Evolutionary conservation across 306 rosid genomes (phyloP), one percentile per base, ranked within the genome.

Genomic region (Cucumis cinereus): DNA sequence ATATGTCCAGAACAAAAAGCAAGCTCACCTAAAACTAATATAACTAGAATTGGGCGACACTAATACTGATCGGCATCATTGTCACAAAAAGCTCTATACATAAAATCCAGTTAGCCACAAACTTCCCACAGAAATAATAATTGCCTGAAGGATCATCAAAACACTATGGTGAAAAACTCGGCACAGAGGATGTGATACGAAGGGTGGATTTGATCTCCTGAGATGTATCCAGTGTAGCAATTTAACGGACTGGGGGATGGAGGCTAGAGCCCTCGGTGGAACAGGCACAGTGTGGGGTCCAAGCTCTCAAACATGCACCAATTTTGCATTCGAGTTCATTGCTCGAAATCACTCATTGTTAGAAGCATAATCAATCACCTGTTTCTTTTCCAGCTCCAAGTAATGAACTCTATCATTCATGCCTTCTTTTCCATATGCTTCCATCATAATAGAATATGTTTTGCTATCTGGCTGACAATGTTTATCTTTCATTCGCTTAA

Each of bases 361-460:
- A 28, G 73, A 20, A 78, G 61, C 77, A 24, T 78, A 82, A 23
- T 88, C 43, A 26, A 55, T 33, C 81, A 81, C 75, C 24, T 28
- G 75, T 80, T 77, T 71, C 52, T 55, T 85, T 76, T 94, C 96
- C 80, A 84, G 88, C 86, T 92, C 93, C 86, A 92, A 80, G 82
- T 86, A 89, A 88, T 83, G 91, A 80, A 92, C 82, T 84, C 89
- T 92, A 84, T 95, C 98, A 55, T 84, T 85, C 99, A 92, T 95
- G 72, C 93, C 98, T 79, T 92, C 96, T 85, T 87, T 87, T 73
- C 85, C 77, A 81, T 89, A 90, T 7, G 98, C 99, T 85, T 95
- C 90, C 0, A 89, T 55, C 96, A 95, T 88, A 73, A 87, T 28
- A 4, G 77, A 67, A 75, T 86, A 90, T 24, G 98, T 92, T 76